Conservation (phyloP, 2,329 filamentous ascomycete species). For the Fusarium sp. region DNA sequence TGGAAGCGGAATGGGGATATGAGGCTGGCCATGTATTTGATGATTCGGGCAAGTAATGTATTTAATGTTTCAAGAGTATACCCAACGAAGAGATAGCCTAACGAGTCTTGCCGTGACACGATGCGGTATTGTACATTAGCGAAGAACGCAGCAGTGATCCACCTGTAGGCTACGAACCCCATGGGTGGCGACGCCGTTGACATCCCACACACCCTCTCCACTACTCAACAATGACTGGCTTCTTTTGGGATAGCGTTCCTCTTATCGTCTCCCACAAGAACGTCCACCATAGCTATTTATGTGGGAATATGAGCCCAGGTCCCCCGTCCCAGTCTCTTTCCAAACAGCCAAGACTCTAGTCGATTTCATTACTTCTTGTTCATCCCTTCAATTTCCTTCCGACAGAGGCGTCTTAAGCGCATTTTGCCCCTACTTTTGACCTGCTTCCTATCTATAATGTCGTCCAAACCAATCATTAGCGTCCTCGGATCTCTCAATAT, state of each 20-base stretch:
- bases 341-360: background rate
- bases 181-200: background rate
- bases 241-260: background rate
- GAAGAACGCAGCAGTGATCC: background rate
- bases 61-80: background rate
- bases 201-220: background rate
- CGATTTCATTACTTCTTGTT: background rate
- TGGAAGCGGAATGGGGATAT: slow-evolving; percentile 54
- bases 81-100: background rate
- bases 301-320: background rate
- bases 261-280: background rate
- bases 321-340: background rate
- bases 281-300: background rate
- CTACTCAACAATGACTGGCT: background rate
- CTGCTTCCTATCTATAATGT: background rate
- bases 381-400: background rate
- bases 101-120: background rate
- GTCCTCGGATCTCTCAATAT: slow-evolving; percentile 76
- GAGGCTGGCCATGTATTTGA: slow-evolving; percentile 35
- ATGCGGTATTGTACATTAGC: background rate
- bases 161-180: background rate
- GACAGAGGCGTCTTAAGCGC: background rate
- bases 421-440: background rate
- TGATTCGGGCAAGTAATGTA: background rate
- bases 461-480: slow-evolving; percentile 44